Base-by-base conservation (phyloP, 2,329 filamentous ascomycete species). In the Colletotrichum sp. region DNA sequence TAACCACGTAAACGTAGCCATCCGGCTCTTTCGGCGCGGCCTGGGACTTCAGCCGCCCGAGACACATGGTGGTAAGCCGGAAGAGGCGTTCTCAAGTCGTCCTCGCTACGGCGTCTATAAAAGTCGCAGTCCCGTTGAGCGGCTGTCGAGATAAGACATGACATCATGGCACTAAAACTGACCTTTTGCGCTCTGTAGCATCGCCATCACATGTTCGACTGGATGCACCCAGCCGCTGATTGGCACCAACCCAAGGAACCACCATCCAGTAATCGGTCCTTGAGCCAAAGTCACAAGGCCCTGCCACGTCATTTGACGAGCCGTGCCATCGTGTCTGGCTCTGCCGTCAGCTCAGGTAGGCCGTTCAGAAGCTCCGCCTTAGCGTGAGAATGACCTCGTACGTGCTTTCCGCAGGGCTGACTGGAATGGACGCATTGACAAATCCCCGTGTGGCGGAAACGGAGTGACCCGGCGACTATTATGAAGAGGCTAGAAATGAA, bases 221-320 rank as follows among this genome's bases (percentile, higher is more conserved):
- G 6, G 25, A 25, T 22, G 25, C 7, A 39, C 39, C 25, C 44
- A 34, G 68, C 29, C 8, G 27, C 36, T 52, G 19, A 8, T 39
- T 64, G 30, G 19, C 71, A 57, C 16, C 13, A 52, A 22, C 29
- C 72, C 30, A 32, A 25, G 34, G 15, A 29, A 55, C 34, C 57
- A 32, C 69, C 61, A 66, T 71, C 49, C 34, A 25, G 36, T 62
- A 32, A 39, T 72, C 52, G 52, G 72, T 55, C 29, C 19, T 71
- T 16, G 19, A n/a, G 19, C 29, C 29, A 22, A 22, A 25, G 19
- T 71, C 72, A 72, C 61, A 30, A 29, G 61, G 34, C 63, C 16
- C 49, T 66, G 68, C 68, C 72, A 67, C 72, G 61, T 71, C 72
- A 72, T 25, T 61, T 62, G 61, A 75, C 72, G 49, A 57, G 36